phyloP scores from a whole-genome alignment of 768 basidiomycete genomes.

The Collybiopsis confluens region DNA sequence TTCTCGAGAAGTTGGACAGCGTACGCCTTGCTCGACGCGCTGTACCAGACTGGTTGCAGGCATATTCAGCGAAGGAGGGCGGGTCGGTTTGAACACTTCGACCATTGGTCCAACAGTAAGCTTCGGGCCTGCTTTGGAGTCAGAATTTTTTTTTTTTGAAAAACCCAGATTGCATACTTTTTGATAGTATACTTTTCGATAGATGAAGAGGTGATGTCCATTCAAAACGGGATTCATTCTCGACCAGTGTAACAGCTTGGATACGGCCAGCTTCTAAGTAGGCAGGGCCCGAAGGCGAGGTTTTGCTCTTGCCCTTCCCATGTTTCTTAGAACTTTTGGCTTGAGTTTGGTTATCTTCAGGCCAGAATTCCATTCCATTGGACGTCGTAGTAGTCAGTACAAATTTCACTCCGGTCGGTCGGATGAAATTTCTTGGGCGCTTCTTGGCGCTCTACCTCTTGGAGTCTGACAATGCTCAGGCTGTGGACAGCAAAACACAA shows the following conservation, averaged over 20 bases:
- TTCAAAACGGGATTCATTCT: constrained; percentile 37
- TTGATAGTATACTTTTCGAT: constrained; percentile 24
- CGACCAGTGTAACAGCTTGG: constrained; percentile 51
- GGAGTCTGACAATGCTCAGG: constrained; percentile 39
- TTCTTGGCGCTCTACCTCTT: constrained; percentile 2
- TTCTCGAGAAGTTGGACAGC: constrained; percentile 13
- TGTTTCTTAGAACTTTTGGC: constrained; percentile 8
- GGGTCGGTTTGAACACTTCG: constrained; percentile 58
- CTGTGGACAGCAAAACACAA: constrained; percentile 34
- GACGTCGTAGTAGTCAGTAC: constrained; percentile 23
- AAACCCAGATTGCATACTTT: constrained; percentile 20
- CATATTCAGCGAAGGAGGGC: constrained; percentile 27
- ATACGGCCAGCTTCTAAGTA: constrained; percentile 53
- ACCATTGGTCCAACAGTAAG: constrained; percentile 26
- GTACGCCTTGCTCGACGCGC: constrained; percentile 64
- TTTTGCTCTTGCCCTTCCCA: constrained; percentile 26
- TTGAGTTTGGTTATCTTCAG: constrained; percentile 41
- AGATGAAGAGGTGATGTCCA: constrained; percentile 46
- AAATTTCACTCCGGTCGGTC: constrained; percentile 13
- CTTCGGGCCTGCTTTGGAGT: not conserved
- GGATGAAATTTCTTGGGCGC: constrained; percentile 2
- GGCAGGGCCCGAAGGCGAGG: constrained; percentile 38
- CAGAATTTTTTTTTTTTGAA: too few species aligned
- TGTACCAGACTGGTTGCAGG: constrained; percentile 35
- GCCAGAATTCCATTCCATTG: constrained; percentile 81